These are phyloP conservation scores for Musa beccarii DNA, from an alignment of 176 grass and related monocot species.

Conservation along the genomic window DNA sequence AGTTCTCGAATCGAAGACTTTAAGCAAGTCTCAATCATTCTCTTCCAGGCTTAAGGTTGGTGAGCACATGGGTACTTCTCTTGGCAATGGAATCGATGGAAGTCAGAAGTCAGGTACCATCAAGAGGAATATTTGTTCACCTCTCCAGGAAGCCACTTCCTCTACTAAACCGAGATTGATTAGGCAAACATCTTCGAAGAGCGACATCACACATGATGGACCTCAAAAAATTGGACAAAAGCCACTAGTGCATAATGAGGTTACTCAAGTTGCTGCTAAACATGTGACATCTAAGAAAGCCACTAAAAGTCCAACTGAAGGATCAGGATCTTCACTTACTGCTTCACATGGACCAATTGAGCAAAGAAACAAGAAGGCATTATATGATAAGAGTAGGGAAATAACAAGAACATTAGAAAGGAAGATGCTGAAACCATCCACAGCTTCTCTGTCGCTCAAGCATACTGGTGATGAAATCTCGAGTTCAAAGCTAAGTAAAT, in stretches of 20 bases:
- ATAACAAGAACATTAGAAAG: slow-evolving; percentile 17
- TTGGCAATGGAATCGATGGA: neutral
- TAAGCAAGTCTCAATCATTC: slow-evolving; percentile 22
- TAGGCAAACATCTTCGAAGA: slow-evolving; percentile 24
- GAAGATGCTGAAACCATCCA: slow-evolving; percentile 13
- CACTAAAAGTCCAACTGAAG: slow-evolving; percentile 18
- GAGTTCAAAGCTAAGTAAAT: slow-evolving; percentile 1
- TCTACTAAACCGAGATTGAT: slow-evolving; percentile 20
- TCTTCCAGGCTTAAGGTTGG: slow-evolving; percentile 20
- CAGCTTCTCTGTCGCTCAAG: slow-evolving; percentile 14
- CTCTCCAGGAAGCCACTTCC: slow-evolving; percentile 22
- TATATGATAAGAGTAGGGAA: slow-evolving; percentile 15
- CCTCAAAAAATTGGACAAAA: slow-evolving; percentile 26
- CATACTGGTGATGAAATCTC: slow-evolving; percentile 9
- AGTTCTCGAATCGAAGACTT: slow-evolving; percentile 23
- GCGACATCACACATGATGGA: slow-evolving; percentile 26
- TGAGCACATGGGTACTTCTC: slow-evolving; percentile 17
- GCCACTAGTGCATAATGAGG: slow-evolving; percentile 16
- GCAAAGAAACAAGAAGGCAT: slow-evolving; percentile 8
- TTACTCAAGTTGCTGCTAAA: slow-evolving; percentile 8
- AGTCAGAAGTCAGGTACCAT: neutral
- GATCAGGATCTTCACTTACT: slow-evolving; percentile 10
- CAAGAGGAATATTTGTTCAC: neutral
- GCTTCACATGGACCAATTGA: neutral
- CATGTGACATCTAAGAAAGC: slow-evolving; percentile 23